Conservation (phyloP, 2,329 filamentous ascomycete genomes). For the Sporothrix curviconia region DNA sequence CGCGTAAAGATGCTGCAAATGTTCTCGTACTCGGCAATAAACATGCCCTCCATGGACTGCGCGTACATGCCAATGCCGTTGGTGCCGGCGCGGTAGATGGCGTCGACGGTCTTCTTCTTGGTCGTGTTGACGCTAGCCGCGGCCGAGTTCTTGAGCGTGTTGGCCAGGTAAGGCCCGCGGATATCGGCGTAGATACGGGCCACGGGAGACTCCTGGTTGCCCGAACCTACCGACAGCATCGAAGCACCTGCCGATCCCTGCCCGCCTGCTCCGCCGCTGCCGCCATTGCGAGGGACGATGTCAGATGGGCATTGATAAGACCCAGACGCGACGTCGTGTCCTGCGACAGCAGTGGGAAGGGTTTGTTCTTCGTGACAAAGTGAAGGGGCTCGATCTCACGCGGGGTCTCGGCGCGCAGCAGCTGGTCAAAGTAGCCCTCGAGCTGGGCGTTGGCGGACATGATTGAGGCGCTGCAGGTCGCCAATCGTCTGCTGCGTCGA, state of each 20-base stretch:
- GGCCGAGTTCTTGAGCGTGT: conserved; percentile 77
- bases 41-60: conserved; percentile 78
- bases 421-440: conserved; percentile 74
- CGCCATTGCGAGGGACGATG: conserved; percentile 49
- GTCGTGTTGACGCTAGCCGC: conserved; percentile 78
- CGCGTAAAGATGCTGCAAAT: conserved; percentile 79
- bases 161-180: conserved; percentile 77
- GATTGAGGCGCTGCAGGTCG: conserved; percentile 70
- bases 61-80: conserved; percentile 91
- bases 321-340: conserved; percentile 70
- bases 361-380: conserved; percentile 81
- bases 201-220: conserved; percentile 59
- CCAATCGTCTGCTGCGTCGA: conserved; percentile 84
- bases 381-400: conserved; percentile 81
- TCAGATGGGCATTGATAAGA: conserved; percentile 72
- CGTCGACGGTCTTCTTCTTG: conserved; percentile 73
- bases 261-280: conserved; percentile 26
- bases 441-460: conserved; percentile 75
- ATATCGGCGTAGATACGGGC: conserved; percentile 79
- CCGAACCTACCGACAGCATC: conserved; percentile 32
- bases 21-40: conserved; percentile 83
- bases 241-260: conserved; percentile 52
- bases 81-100: conserved; percentile 78
- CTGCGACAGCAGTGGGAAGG: conserved; percentile 73
- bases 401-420: conserved; percentile 69